phyloP scores from a whole-genome alignment of 1,139 yeast genomes.

The Magnusiomyces paraingens region DNA sequence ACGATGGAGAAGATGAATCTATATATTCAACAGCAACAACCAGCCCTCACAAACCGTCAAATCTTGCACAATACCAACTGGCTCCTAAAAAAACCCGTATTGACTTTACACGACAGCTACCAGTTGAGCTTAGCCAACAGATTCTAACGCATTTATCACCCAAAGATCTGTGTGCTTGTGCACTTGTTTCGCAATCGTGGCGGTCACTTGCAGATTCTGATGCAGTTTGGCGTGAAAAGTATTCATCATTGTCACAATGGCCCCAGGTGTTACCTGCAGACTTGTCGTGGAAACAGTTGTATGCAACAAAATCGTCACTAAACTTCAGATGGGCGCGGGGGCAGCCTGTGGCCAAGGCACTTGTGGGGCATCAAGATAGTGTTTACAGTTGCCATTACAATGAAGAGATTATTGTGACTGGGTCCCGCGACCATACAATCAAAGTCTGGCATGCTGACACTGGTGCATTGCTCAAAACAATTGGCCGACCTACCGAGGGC shows the following conservation, averaged over 20 bases:
- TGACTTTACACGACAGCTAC: slow-evolving; percentile 25
- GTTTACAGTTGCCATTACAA: slow-evolving; percentile 36
- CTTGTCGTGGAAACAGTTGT: slow-evolving; percentile 27
- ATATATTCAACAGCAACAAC: background rate
- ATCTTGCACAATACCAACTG: background rate
- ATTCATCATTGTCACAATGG: background rate
- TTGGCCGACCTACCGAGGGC: background rate
- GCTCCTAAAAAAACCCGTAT: slow-evolving; percentile 1
- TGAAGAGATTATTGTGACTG: slow-evolving; percentile 30
- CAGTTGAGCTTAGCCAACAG: slow-evolving; percentile 25
- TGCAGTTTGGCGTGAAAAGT: slow-evolving; percentile 27
- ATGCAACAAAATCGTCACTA: slow-evolving; percentile 24
- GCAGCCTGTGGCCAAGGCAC: slow-evolving; percentile 20
- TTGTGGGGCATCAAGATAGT: slow-evolving; percentile 33
- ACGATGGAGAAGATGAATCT: slow-evolving; percentile 8
- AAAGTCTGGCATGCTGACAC: slow-evolving; percentile 32
- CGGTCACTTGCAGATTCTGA: slow-evolving; percentile 20
- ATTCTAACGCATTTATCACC: slow-evolving; percentile 23
- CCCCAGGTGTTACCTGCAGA: background rate
- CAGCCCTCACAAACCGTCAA: background rate
- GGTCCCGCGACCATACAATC: slow-evolving; percentile 34
- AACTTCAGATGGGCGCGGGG: slow-evolving; percentile 31
- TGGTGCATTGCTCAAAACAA: slow-evolving; percentile 22
- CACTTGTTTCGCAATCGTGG: slow-evolving; percentile 26
- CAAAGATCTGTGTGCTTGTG: slow-evolving; percentile 20